Conservation (phyloP, 2,329 filamentous ascomycete genomes). For the Arthrobotrys pseudoclavata region DNA sequence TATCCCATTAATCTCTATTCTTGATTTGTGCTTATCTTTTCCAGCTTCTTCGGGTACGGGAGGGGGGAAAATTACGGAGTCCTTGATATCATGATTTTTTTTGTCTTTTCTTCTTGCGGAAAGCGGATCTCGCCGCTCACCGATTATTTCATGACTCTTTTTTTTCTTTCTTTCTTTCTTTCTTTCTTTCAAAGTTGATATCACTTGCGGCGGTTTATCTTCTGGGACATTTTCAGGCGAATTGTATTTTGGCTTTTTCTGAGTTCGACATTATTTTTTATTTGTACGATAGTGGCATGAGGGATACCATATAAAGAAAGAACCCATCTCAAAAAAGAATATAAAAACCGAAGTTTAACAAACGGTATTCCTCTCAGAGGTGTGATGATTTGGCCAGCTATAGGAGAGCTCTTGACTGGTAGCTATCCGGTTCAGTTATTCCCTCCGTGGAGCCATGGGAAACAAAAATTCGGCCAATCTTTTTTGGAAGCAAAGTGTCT, state of each 20-base stretch:
- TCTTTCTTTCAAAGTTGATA: neutral
- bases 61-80: slow-evolving; percentile 11
- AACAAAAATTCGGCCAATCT: no score
- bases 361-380: neutral
- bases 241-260: slow-evolving; percentile 26
- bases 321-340: slow-evolving; percentile 19
- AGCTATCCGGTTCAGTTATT: no score
- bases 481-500: no score
- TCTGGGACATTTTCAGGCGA: slow-evolving; percentile 8
- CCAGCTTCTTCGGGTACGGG: slow-evolving; percentile 4
- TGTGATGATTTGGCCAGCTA: no score
- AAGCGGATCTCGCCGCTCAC: slow-evolving; percentile 44
- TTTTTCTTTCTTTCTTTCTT: neutral
- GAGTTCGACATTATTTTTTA: slow-evolving; percentile 1
- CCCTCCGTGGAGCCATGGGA: no score
- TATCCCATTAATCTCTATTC: slow-evolving; percentile 27
- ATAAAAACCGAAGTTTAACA: slow-evolving; percentile 11
- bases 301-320: slow-evolving; percentile 49
- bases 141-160: neutral
- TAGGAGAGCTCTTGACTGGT: no score
- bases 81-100: neutral
- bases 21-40: neutral
- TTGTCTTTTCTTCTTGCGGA: neutral
- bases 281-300: slow-evolving; percentile 51
- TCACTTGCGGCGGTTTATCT: neutral